Percentiles rank a stretch among this genome's conserved stretches.
phyloP scores from a whole-genome alignment of 345 rosid genomes.

The Populus simonii region DNA sequence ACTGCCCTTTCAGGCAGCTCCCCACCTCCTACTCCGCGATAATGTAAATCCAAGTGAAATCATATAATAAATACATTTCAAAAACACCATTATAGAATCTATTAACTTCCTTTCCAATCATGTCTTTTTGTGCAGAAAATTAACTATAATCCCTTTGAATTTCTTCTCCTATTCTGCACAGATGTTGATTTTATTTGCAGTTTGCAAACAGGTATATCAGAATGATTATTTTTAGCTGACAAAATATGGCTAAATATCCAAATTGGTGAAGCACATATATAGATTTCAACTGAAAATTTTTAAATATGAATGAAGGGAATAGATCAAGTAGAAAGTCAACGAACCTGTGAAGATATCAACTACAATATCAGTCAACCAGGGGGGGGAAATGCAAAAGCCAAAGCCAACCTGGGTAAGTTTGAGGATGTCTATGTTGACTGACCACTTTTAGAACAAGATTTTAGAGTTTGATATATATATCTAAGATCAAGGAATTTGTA shows the following conservation, averaged over 20 bases:
- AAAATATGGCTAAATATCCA: neutral
- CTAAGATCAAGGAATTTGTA: neutral
- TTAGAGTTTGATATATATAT: neutral
- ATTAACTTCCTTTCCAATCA: neutral
- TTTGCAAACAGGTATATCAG: neutral
- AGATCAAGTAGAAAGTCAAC: neutral
- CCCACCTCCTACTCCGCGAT: conserved; percentile 11
- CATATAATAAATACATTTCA: neutral
- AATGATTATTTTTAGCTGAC: neutral
- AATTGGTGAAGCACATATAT: neutral
- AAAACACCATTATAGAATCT: neutral
- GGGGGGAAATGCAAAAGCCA: neutral
- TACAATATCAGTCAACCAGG: neutral
- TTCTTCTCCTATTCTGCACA: neutral
- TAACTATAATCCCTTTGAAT: neutral
- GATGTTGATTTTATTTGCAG: neutral
- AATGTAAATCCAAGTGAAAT: neutral
- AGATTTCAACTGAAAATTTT: neutral
- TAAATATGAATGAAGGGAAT: neutral
- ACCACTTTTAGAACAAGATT: neutral
- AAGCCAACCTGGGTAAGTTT: neutral
- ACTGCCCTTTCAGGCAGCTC: conserved; percentile 28
- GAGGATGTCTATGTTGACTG: neutral
- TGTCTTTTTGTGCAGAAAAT: neutral
- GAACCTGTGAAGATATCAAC: neutral